These are phyloP conservation scores for Sicyos baderoa DNA, from an alignment of 306 rosid species.

Conservation along the genomic window DNA sequence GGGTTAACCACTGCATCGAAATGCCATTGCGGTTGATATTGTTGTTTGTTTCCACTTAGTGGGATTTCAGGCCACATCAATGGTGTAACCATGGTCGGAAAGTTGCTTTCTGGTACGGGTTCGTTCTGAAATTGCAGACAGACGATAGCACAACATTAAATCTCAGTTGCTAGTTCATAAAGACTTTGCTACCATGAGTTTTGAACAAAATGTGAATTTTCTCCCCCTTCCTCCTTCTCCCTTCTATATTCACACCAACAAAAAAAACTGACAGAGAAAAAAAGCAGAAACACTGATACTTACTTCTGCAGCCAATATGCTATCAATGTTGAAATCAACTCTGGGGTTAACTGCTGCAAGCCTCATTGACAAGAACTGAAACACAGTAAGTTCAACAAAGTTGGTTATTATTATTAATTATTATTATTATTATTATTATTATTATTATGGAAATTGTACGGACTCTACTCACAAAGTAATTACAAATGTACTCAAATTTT, in stretches of 20 bases:
- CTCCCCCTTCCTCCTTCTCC: neutral
- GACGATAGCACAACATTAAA: neutral
- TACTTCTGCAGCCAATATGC: constrained; percentile 65
- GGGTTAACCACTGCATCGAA: constrained; percentile 43
- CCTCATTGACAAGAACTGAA: constrained; percentile 92
- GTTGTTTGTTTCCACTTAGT: constrained; percentile 52
- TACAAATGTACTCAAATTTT: no score
- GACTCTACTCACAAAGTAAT: no score
- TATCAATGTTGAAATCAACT: constrained; percentile 72
- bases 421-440: no score
- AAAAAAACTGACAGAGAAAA: neutral
- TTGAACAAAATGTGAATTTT: constrained; percentile 9
- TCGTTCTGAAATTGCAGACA: constrained; percentile 39
- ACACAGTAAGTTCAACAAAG: constrained; percentile 19
- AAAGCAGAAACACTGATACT: constrained; percentile 22
- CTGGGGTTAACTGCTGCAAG: constrained; percentile 84
- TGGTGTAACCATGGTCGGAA: constrained; percentile 48
- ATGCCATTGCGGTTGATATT: constrained; percentile 61
- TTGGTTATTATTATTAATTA: neutral
- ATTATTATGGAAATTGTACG: no score
- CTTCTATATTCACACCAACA: neutral
- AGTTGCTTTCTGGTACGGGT: constrained; percentile 50
- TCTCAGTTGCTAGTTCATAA: neutral
- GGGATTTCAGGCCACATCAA: constrained; percentile 58
- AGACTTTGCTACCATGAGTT: neutral